Base-by-base conservation (phyloP, 2,329 filamentous ascomycete species). In the Tolypocladium paradoxum region DNA sequence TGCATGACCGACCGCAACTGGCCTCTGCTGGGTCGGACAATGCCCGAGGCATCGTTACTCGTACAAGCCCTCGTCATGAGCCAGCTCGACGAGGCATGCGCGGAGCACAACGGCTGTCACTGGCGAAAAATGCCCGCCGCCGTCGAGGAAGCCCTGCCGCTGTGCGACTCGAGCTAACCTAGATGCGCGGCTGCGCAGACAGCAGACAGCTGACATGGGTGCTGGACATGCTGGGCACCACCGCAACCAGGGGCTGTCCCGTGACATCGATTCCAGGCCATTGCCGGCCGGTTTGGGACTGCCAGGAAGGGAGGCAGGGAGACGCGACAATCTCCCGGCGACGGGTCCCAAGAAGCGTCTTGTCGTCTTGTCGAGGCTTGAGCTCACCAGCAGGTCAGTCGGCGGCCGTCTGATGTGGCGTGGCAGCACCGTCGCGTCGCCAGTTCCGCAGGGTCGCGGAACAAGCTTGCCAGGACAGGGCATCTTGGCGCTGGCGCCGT, bases 401-500 rank as follows among this genome's bases (percentile, higher is more conserved):
- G 27, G 18, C 16, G n/a, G 27, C 4, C 9, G 40, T 36, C 29
- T 20, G 18, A 35, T 35, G n/a, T 34, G 47, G 45, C 45, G 35
- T 36, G 33, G 31, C 3, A 24, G 18, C 46, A n/a, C n/a, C n/a
- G n/a, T n/a, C n/a, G n/a, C 27, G 14, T 16, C 8, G 20, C n/a
- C 27, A 50, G 33, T 52, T 52, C 51, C 51, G 45, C 45, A 36
- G 34, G 9, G 40, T 31, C 16, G 45, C 50, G 50, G 50, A 52
- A 52, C 16, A n/a, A n/a, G n/a, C n/a, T n/a, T n/a, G n/a, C n/a
- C n/a, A 20, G 4, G 46, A 24, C 51, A 31, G 27, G 45, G 43
- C 34, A 6, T 6, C 34, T 2, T 29, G 22, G 35, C 24, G 35
- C 34, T 29, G 48, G 48, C 48, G 48, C 34, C 9, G 50, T 52